Conservation (phyloP, 2,329 filamentous ascomycete species). For the Ophiocordyceps unilateralis region DNA sequence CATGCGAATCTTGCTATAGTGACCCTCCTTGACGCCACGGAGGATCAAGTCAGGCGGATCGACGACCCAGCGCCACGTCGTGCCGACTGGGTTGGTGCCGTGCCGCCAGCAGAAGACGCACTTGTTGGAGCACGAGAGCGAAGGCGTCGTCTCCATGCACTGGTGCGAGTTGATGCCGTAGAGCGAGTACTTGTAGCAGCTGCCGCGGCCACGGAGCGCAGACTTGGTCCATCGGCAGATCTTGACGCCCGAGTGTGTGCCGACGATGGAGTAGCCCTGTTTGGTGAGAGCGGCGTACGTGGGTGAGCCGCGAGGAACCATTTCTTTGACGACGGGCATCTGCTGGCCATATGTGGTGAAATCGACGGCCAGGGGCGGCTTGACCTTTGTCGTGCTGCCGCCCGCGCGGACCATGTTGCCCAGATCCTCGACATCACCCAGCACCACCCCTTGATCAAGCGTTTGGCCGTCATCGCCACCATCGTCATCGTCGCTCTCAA, state of each 20-base stretch:
- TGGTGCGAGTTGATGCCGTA: conserved; percentile 94
- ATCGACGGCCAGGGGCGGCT: conserved; percentile 55
- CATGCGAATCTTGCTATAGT: conserved; percentile 98
- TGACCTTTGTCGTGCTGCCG: too few relatives aligned
- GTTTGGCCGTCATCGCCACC: conserved; percentile 34
- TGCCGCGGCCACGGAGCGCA: conserved; percentile 77
- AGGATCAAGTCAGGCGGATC: conserved; percentile 85
- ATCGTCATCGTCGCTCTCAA: conserved; percentile 71
- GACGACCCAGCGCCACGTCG: conserved; percentile 91
- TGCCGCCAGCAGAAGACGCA: conserved; percentile 99
- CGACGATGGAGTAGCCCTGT: conserved; percentile 90
- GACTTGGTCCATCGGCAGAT: conserved; percentile 99
- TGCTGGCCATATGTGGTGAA: conserved; percentile 55
- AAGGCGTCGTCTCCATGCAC: conserved; percentile 96
- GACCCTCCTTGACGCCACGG: conserved; percentile 71
- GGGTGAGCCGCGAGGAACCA: conserved; percentile 83
- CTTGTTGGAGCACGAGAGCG: conserved; percentile 91
- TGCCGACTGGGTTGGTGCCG: conserved; percentile 91
- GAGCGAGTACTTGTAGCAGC: conserved; percentile 95
- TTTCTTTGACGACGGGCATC: conserved; percentile 51
- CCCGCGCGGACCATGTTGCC: conserved; percentile 44
- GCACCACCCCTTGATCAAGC: conserved; percentile 16
- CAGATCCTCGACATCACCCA: conserved; percentile 77
- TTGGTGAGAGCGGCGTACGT: conserved; percentile 84
- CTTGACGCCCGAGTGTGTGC: conserved; percentile 89